Base-by-base conservation (phyloP, 2,329 filamentous ascomycete genomes). In the Ophiocordyceps camponoti-floridani region DNA sequence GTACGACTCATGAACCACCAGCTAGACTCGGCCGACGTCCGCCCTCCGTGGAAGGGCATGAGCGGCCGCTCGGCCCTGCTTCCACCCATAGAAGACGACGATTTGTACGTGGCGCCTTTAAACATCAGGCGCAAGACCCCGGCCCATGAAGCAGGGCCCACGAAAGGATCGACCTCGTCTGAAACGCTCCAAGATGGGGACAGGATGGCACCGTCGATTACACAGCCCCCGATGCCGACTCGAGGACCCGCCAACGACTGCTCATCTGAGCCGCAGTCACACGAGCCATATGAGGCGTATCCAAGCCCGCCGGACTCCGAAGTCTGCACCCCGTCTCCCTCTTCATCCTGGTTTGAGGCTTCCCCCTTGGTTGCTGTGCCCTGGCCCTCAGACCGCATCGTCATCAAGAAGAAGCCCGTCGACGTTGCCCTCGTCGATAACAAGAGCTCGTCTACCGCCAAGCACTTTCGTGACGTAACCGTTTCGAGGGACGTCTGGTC, bases 21-120 rank as follows among this genome's bases (percentile, higher is more conserved):
- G 54, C 58, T 50, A 53, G 63, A 53, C 50, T 57, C 52, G 48
- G 27, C 65, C 44, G 65, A 69, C 26, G 64, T 55, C 44, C 66
- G 69, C 19, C 75, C 77, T 5, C 69, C 77, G 46, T 87, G 83
- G 83, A 79, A 78, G 53, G 82, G 82, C 16, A 76, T 77, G 35
- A 85, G 78, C 56, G 83, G 83, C 27, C 74, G 82, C 50, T 70
- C 70, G 40, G 66, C 73, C 33, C 67, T 84, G 46, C 71, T 83
- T 31, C 69, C 71, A 41, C 77, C 81, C 4, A 70, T 84, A 35
- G 70, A 67, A 35, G 70, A 67, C 54, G 79, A 84, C 55, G 73
- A 75, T 33, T 64, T 63, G 40, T 62, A 66, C 47, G 71, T 70
- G 13, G 62, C 70, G 46, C 73, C 77, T n/a, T 60, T 82, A 40